Percentiles rank a stretch among this genome's conserved stretches.
Evolutionary conservation across 352 stramenopile species (phyloP).

Genomic region (Phytophthora melonis): DNA sequence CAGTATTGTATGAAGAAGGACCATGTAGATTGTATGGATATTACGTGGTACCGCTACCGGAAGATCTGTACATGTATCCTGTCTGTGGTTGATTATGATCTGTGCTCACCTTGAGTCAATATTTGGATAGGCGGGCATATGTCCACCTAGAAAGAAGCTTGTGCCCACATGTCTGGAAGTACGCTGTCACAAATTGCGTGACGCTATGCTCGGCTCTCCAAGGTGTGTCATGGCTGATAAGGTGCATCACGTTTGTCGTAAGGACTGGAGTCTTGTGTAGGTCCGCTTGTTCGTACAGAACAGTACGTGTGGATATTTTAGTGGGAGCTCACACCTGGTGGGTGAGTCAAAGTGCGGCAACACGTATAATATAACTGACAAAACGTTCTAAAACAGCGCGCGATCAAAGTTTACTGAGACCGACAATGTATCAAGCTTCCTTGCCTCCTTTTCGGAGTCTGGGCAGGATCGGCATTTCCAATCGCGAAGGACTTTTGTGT

Average conservation of each 20-base stretch:
- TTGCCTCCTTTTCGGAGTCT: constrained; percentile 1
- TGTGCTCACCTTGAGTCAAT: too few relatives aligned
- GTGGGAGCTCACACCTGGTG: neutral
- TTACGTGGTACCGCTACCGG: too few relatives aligned
- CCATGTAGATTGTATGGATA: too few relatives aligned
- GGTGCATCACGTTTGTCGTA: neutral
- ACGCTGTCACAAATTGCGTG: neutral
- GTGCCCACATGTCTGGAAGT: neutral
- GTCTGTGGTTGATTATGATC: too few relatives aligned
- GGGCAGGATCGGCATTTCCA: constrained; percentile 2
- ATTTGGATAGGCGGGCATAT: neutral
- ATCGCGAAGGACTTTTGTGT: neutral
- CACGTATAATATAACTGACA: too few relatives aligned
- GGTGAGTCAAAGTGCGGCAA: too few relatives aligned
- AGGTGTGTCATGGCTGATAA: neutral
- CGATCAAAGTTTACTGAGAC: too few relatives aligned
- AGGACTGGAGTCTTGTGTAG: neutral
- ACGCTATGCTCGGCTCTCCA: neutral
- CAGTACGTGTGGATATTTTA: neutral
- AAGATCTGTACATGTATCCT: too few relatives aligned
- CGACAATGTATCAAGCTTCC: neutral
- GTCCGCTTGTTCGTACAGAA: too few relatives aligned
- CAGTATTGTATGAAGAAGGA: too few relatives aligned
- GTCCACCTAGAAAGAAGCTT: neutral
- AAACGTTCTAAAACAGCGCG: neutral